Evolutionary conservation across 768 basidiomycete genomes (phyloP).

Genomic region (Gloeostereum incarnatum): DNA sequence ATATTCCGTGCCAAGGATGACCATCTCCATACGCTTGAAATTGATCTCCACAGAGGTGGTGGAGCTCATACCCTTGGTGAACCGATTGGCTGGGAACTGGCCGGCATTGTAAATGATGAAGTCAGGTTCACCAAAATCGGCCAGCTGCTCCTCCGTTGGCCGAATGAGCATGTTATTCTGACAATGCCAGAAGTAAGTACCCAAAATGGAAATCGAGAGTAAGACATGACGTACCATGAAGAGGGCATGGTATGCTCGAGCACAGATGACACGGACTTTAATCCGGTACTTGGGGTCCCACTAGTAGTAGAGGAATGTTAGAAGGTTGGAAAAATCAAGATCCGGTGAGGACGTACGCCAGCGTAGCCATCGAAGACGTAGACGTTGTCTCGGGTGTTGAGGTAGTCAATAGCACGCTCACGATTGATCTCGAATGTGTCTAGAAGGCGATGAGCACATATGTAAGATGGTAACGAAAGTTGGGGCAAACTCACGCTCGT

Average conservation of each 20-base stretch:
- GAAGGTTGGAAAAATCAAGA: conserved; percentile 4
- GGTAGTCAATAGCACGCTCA: conserved; percentile 97
- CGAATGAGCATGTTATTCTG: conserved; percentile 99
- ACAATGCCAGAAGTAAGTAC: conserved; percentile 10
- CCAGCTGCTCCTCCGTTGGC: conserved; percentile 90
- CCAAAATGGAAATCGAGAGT: conserved; percentile 9
- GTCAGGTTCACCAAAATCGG: conserved; percentile 93
- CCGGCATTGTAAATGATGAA: conserved; percentile 99
- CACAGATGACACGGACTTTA: conserved; percentile 99
- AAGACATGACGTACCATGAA: conserved; percentile 73
- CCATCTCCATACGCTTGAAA: conserved; percentile 99
- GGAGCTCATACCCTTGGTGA: conserved; percentile 99
- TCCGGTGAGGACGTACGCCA: conserved; percentile 42
- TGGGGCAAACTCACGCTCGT: conserved; percentile 73
- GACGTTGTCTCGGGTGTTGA: conserved; percentile 97
- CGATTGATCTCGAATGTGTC: conserved; percentile 99
- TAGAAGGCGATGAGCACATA: conserved; percentile 15
- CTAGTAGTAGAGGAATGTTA: conserved; percentile 24
- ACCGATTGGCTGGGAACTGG: conserved; percentile 99
- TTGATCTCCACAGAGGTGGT: conserved; percentile 99
- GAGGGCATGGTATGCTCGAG: conserved; percentile 95
- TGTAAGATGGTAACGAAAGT: not conserved
- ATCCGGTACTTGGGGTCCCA: conserved; percentile 99
- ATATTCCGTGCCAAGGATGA: conserved; percentile 97
- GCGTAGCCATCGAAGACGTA: conserved; percentile 96